Evolutionary conservation across 2,329 filamentous ascomycete genomes (phyloP).

Genomic region (Pyricularia grisea): DNA sequence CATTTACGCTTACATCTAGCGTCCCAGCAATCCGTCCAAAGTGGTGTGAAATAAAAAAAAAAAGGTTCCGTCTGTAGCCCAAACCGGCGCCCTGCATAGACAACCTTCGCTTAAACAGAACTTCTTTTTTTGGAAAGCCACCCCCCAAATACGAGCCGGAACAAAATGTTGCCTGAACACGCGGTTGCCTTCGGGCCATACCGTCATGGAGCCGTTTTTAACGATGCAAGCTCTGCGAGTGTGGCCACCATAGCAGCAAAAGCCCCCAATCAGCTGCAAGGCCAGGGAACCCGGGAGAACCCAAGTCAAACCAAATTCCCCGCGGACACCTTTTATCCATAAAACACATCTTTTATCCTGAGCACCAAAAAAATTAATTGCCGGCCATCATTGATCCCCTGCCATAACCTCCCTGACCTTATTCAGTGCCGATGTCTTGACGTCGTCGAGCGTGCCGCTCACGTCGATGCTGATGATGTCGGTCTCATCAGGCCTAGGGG

Average conservation of each 20-base stretch:
- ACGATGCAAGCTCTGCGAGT: background rate
- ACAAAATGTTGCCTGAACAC: background rate
- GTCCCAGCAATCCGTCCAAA: too few relatives aligned
- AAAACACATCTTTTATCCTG: too few relatives aligned
- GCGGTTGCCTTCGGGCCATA: background rate
- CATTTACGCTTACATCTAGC: too few relatives aligned
- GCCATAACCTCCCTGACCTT: conserved; percentile 47
- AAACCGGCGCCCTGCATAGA: background rate
- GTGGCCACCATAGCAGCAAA: background rate
- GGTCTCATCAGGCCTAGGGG: conserved; percentile 58
- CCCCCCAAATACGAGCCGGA: background rate
- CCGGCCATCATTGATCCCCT: conserved; percentile 19
- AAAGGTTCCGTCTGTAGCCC: background rate
- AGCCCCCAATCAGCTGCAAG: background rate
- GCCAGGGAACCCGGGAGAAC: background rate
- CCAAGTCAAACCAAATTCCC: too few relatives aligned
- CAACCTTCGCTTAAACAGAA: background rate
- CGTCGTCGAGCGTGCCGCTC: conserved; percentile 45
- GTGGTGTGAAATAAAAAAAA: background rate
- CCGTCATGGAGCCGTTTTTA: background rate
- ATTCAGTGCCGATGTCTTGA: conserved; percentile 50
- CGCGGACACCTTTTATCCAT: too few relatives aligned
- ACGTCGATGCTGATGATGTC: conserved; percentile 69
- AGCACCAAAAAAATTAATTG: background rate
- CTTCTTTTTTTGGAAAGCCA: background rate